Percentiles rank a stretch among this genome's conserved stretches.
phyloP scores from a whole-genome alignment of 352 stramenopile genomes.

The Globisporangium barbulae region DNA sequence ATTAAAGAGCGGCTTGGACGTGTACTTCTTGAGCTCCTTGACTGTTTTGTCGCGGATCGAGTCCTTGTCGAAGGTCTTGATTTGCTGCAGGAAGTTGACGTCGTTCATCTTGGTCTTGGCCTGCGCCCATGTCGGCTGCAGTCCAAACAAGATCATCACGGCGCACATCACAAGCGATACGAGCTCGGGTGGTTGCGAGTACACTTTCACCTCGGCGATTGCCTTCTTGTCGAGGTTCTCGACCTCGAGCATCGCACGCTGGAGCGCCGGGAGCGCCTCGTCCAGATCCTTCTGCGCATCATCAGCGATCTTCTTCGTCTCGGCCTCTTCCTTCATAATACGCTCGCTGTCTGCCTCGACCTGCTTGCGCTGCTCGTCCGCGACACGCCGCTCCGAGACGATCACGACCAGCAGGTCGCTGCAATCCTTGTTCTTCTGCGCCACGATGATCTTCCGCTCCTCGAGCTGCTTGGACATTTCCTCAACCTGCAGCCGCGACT shows the following conservation, averaged over 20 bases:
- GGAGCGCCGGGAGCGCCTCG: slow-evolving; percentile 90
- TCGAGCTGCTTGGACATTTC: slow-evolving; percentile 86
- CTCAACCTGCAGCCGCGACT: slow-evolving; percentile 78
- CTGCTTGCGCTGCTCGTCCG: slow-evolving; percentile 92
- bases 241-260: slow-evolving; percentile 92
- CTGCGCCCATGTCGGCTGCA: slow-evolving; percentile 90
- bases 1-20: slow-evolving; percentile 79
- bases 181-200: slow-evolving; percentile 88
- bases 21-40: slow-evolving; percentile 94
- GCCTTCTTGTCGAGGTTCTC: slow-evolving; percentile 95
- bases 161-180: slow-evolving; percentile 93
- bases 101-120: slow-evolving; percentile 95
- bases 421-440: slow-evolving; percentile 93
- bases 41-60: slow-evolving; percentile 92
- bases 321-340: slow-evolving; percentile 88
- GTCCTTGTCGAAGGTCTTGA: slow-evolving; percentile 97
- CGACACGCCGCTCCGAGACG: slow-evolving; percentile 90
- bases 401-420: slow-evolving; percentile 95
- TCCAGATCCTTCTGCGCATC: slow-evolving; percentile 95
- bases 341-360: slow-evolving; percentile 92
- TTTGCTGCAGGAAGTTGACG: slow-evolving; percentile 91
- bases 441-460: slow-evolving; percentile 88
- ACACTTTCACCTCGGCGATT: slow-evolving; percentile 95
- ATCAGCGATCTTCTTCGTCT: slow-evolving; percentile 94
- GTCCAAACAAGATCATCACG: slow-evolving; percentile 96